Base-by-base conservation (phyloP, 2,329 filamentous ascomycete species). In the Colletotrichum phormii region DNA sequence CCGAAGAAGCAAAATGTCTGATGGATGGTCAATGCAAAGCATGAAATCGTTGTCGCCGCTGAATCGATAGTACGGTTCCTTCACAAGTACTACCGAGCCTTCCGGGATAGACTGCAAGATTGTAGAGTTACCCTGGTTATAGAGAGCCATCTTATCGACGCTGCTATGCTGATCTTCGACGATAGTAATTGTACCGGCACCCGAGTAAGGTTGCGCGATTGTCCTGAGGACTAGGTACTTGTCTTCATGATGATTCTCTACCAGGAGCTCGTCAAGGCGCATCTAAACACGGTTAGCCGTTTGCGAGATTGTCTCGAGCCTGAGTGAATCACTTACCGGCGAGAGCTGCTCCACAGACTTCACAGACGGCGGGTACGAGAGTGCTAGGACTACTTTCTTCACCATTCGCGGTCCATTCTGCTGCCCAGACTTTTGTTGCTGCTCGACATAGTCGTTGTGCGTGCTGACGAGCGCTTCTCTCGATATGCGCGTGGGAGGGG, bases 41-140 rank as follows among this genome's bases (percentile, higher is more conserved):
- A 82, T 78, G 35, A 76, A 79, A 57, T 82, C 80, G 26, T 75
- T 67, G 3, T 76, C 63, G 22, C 78, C 79, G 46, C 80, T 79
- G 64, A 76, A 77, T n/a, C 79, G 78, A 75, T 82, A 82, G 46
- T 81, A 83, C 1, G 82, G 82, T 64, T 83, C 82, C 67, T 83
- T 83, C 72, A 83, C 64, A 4, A 81, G 79, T 0, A 82, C 74
- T 1, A 82, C 69, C 6, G 76, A 79, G 0, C 78, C 78, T 59
- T 80, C 79, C 3, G 81, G 81, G 1, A 81, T 76, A 2, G 77
- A 77, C 1, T 79, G 80, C 7, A 82, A 63, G n/a, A 82, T 67
- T 8, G 74, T 80, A 2, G 80, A 76, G 75, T 78, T 79, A 31
- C 76, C 72, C 37, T 82, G 81, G 75, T 82, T 83, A 77, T 83